Base-by-base conservation (phyloP, 768 basidiomycete genomes). In the Pulveroboletus frians region DNA sequence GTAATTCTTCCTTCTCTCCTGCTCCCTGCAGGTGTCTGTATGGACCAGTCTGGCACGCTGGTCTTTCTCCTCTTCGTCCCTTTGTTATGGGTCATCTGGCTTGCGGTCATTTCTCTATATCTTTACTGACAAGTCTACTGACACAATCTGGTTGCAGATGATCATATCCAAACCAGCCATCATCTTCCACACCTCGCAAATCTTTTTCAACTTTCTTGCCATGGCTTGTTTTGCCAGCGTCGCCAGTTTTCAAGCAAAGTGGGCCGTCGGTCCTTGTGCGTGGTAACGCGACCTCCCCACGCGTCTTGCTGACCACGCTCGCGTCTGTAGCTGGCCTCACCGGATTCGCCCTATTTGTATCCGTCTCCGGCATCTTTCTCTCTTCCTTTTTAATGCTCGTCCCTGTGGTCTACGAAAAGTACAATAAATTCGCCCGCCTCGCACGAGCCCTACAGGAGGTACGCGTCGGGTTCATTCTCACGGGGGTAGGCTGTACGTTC, bases 151-250 rank as follows among this genome's bases (percentile, higher is more conserved):
- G 49, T 48, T 57, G 17, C 57, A 92, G 90, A 88, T 91, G 87
- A 91, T 92, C 58, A 81, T 92, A 39, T 84, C 88, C 20, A 91
- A 90, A 72, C 84, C 87, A 7, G 75, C 83, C 52, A 87, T 92
- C 62, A 75, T 90, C 47, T 83, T 84, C 63, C 82, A 88, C 64
- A 66, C 79, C 27, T 82, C 79, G 3, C 88, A 95, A 73, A 77
- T 82, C 46, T 93, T 97, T 76, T 92, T 95, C 81, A 85, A 87
- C 66, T 96, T 97, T 63, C 77, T 97, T 39, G 81, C 90, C 11
- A 86, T 95, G 81, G 86, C 85, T 40, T 94, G 91, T 63, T 92
- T 91, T 58, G 94, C 88, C 8, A 84, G 87, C 58, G 88, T 92
- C 4, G 93, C 93, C 0, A 72, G 75, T 18, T 97, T 95, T 67